Base-by-base conservation (phyloP, 2,329 filamentous ascomycete species). In the Pseudogymnoascus sp. region DNA sequence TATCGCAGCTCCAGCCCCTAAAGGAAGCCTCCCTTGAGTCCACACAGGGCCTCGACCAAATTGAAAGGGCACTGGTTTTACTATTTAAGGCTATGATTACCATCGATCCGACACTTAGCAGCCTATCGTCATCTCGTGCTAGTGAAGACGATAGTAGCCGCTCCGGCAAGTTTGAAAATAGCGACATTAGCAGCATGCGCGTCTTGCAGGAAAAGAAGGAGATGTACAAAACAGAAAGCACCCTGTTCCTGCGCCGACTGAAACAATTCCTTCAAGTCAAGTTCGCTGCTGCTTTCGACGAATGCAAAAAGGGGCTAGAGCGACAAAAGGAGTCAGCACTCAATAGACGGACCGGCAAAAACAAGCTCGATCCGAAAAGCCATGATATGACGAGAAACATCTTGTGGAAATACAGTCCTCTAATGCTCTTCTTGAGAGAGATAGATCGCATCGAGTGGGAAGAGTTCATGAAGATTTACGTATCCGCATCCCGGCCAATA, bases 191-290 rank as follows among this genome's bases (percentile, higher is more conserved):
- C 36, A 89, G 91, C 69, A 97, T 99, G 93, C 87, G 90, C 62
- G 93, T 96, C 42, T 85, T 99, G 25, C 90, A 92, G 69, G 92
- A 97, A 75, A 97, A 96, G 82, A 95, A 92, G 74, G 89, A 96
- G 67, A 88, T 91, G 73, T 99, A 97, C 71, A 81, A 88, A 63
- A 81, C 86, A 12, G 90, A 96, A 73, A 91, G 88, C 68, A 78
- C 82, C 21, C 77, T 84, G 62, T 97, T 97, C 73, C 83, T 96
- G 70, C 85, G 87, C 66, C 85, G 93, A 56, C 80, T 97, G 12
- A 87, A 89, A 67, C 87, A 90, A 61, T 93, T 93, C 73, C 89
- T 97, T 84, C 85, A 87, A 18, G 82, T 87, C 56, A 89, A 90
- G 64, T 96, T 96, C 70, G 89, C 89, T 59, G 83, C 86, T 65